A percentile compares a stretch with the other conserved stretches of the same genome.
These are phyloP conservation scores for Spergularia azorica DNA, from an alignment of 179 eudicot genomes.

Conservation along the genomic window DNA sequence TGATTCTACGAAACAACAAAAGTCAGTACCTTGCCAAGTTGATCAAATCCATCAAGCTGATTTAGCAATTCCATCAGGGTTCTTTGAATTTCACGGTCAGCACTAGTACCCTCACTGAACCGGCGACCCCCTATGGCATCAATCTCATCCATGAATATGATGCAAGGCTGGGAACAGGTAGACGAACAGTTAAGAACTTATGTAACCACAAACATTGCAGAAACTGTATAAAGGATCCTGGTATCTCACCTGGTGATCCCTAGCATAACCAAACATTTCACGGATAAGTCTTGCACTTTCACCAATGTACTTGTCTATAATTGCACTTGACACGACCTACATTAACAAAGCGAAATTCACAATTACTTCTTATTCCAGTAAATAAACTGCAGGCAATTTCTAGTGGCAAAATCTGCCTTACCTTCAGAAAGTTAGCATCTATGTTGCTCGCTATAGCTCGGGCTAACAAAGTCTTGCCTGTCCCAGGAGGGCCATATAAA, in stretches of 20 bases:
- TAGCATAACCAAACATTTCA: conserved; percentile 96
- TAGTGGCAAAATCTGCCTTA: conserved; percentile 20
- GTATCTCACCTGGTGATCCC: conserved; percentile 90
- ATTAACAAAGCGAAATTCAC: not conserved
- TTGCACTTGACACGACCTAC: conserved; percentile 98
- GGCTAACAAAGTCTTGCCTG: conserved; percentile 96
- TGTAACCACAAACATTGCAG: conserved; percentile 6
- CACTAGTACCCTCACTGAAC: conserved; percentile 96
- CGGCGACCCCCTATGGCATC: conserved; percentile 98
- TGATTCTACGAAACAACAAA: not conserved
- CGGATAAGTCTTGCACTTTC: conserved; percentile 99
- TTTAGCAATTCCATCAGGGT: conserved; percentile 87
- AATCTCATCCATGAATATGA: conserved; percentile 96
- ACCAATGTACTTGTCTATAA: conserved; percentile 96
- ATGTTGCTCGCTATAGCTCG: conserved; percentile 99
- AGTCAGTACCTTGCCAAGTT: conserved; percentile 72
- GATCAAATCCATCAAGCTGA: conserved; percentile 90
- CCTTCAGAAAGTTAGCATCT: conserved; percentile 98
- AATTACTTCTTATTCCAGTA: not conserved
- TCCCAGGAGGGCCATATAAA: conserved; percentile 99
- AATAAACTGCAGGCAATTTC: not conserved
- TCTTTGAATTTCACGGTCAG: conserved; percentile 97
- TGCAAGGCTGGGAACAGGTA: conserved; percentile 68
- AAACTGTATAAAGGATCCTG: not conserved
- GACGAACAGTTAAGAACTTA: conserved; percentile 1